Percentiles rank a stretch among this genome's conserved stretches.
These are phyloP conservation scores for Cordyceps cicadae DNA, from an alignment of 2,329 filamentous ascomycete species.

Conservation along the genomic window DNA sequence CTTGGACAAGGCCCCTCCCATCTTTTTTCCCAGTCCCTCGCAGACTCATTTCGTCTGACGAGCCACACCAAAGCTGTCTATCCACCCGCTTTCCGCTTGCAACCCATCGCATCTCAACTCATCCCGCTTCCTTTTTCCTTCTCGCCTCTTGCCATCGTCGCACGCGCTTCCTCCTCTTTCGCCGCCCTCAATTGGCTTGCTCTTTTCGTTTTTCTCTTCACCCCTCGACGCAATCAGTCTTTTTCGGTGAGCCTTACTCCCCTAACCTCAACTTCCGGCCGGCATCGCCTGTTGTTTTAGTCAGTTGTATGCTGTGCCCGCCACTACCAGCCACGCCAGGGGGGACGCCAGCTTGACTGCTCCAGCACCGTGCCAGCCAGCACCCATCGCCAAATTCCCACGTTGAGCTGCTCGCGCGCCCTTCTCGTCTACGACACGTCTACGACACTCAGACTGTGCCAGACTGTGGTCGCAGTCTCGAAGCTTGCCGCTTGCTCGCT, in stretches of 20 bases:
- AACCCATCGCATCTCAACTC: conserved; percentile 10
- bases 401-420: background rate
- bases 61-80: background rate
- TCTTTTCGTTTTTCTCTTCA: conserved; percentile 11
- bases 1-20: background rate
- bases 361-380: background rate
- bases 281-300: background rate
- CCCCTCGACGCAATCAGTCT: background rate
- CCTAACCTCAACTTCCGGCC: background rate
- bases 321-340: conserved; percentile 7
- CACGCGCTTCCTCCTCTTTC: conserved; percentile 17
- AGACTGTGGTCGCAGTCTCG: background rate
- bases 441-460: background rate
- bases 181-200: conserved; percentile 17
- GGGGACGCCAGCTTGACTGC: background rate
- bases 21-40: conserved; percentile 10
- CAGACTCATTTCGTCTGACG: conserved; percentile 10
- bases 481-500: background rate
- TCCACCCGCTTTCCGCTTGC: conserved; percentile 11
- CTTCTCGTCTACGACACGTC: background rate
- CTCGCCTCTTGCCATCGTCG: conserved; percentile 16
- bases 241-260: background rate
- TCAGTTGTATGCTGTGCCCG: background rate
- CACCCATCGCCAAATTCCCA: background rate
- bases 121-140: conserved; percentile 14